Percentiles rank a stretch among this genome's conserved stretches.
Conservation (phyloP, 352 stramenopile genomes). For the Globisporangium barbulae region DNA sequence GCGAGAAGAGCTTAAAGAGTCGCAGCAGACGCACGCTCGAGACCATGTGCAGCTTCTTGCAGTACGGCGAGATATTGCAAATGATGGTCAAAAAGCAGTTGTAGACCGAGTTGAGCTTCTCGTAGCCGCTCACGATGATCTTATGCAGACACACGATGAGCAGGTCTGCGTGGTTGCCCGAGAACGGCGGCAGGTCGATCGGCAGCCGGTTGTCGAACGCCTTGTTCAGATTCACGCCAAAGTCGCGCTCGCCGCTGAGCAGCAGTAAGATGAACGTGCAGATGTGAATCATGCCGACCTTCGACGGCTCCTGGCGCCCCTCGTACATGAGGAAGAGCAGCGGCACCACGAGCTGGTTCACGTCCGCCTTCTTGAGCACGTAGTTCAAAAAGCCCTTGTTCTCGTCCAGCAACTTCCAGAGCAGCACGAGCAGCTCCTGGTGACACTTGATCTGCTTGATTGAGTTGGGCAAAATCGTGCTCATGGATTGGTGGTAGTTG, state of each 20-base stretch:
- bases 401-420: slow-evolving; percentile 98
- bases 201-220: slow-evolving; percentile 93
- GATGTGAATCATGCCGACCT: slow-evolving; percentile 97
- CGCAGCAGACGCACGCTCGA: slow-evolving; percentile 95
- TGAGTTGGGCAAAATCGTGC: slow-evolving; percentile 92
- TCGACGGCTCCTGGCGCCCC: slow-evolving; percentile 91
- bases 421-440: slow-evolving; percentile 96
- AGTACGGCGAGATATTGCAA: slow-evolving; percentile 98
- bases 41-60: slow-evolving; percentile 94
- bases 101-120: slow-evolving; percentile 96
- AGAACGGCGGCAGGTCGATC: slow-evolving; percentile 93
- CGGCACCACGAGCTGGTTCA: slow-evolving; percentile 88
- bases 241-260: slow-evolving; percentile 95
- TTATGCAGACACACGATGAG: slow-evolving; percentile 98
- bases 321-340: slow-evolving; percentile 93
- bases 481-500: slow-evolving; percentile 95
- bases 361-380: slow-evolving; percentile 92
- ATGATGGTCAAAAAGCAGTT: slow-evolving; percentile 99
- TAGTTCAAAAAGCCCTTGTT: slow-evolving; percentile 95
- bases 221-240: slow-evolving; percentile 97
- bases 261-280: slow-evolving; percentile 98
- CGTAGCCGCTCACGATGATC: slow-evolving; percentile 96
- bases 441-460: slow-evolving; percentile 95
- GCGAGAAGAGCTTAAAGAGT: slow-evolving; percentile 97
- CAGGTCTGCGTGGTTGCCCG: slow-evolving; percentile 95